Conservation (phyloP, 2,329 filamentous ascomycete species). For the Oidium heveae region DNA sequence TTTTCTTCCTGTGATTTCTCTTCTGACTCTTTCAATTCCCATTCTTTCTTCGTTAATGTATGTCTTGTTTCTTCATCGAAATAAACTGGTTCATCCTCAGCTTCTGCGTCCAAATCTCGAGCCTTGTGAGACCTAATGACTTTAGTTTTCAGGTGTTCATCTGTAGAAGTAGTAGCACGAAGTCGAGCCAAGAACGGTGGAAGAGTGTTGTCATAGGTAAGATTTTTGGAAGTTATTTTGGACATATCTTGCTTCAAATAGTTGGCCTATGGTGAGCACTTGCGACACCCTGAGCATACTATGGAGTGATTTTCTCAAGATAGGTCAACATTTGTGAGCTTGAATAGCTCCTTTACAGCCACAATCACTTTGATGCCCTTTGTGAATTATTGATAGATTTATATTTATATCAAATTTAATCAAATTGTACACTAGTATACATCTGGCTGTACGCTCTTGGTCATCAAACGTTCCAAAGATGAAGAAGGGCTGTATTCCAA, state of each 20-base stretch:
- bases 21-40: slow-evolving; percentile 9
- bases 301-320: no score
- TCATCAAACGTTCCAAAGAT: no score
- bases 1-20: slow-evolving; percentile 5
- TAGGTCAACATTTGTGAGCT: no score
- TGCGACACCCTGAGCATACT: no score
- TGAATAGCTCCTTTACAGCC: no score
- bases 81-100: slow-evolving; percentile 51
- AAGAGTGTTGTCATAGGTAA: slow-evolving; percentile 34
- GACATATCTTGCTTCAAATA: slow-evolving; percentile 9
- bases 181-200: slow-evolving; percentile 35
- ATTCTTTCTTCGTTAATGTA: slow-evolving; percentile 16
- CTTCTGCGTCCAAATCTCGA: slow-evolving; percentile 38
- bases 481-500: no score
- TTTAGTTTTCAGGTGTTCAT: slow-evolving; percentile 17
- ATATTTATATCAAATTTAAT: no score
- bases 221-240: slow-evolving; percentile 45
- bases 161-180: slow-evolving; percentile 23
- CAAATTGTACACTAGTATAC: no score
- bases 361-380: no score
- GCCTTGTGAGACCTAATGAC: slow-evolving; percentile 19
- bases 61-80: slow-evolving; percentile 49
- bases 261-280: background rate
- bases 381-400: no score
- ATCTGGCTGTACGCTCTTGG: no score